Base-by-base conservation (phyloP, 768 basidiomycete species). In the Lactarius tabidus region DNA sequence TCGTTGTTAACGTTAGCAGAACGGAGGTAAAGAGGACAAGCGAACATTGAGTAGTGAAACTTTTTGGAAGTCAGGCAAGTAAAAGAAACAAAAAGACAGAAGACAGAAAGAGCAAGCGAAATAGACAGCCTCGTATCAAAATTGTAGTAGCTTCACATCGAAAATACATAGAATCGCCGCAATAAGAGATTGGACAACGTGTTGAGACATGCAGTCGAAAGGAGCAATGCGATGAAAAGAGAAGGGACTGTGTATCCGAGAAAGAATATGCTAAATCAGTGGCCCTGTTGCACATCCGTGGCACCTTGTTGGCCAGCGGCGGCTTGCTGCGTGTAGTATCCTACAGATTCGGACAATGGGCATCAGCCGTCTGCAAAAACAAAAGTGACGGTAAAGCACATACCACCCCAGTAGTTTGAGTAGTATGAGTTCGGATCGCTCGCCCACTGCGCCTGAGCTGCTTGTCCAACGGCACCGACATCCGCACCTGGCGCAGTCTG, bases 381-480 rank as follows among this genome's bases (percentile, higher is more conserved):
- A 43, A 2, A 7, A 8, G 14, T 41, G 29, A 6, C 55, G 23
- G 59, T 64, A 26, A 62, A 63, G n/a, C 53, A 79, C 86, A 71
- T 65, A 92, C 90, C 89, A 74, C 89, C 87, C 90, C 90, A 91
- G 74, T 91, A 91, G 73, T 89, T 89, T 62, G 85, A 85, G 75
- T 91, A 91, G 76, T 91, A 91, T 65, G 82, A 82, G 72, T 78
- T 87, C 63, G 89, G 86, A 72, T 91, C 90, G 29, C 82, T 80
- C 31, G 84, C 84, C 90, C 92, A 93, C 72, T 92, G 90, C 55
- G 84, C 86, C 75, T 90, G 89, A 56, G 82, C 84, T 39, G 83
- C 81, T 67, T 84, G 84, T 17, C 81, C 83, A 5, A 71, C 70
- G 39, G 81, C 80, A 69, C 79, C 79, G 17, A 79, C 80, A 67